Base-by-base conservation (phyloP, 306 rosid species). In the Alnus glutinosa region DNA sequence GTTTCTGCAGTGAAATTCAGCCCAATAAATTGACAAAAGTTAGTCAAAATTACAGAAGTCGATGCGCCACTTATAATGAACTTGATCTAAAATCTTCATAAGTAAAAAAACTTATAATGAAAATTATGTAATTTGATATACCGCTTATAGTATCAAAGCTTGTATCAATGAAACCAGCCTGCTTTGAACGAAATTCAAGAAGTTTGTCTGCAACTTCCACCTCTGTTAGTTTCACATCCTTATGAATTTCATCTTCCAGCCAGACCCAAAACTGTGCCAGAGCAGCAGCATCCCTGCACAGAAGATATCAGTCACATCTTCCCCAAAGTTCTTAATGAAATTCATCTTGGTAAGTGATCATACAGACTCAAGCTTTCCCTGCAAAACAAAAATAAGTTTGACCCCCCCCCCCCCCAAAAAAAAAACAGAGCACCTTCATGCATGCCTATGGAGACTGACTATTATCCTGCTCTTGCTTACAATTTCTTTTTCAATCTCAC, bases 141-240 rank as follows among this genome's bases (percentile, higher is more conserved):
- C 90, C 98, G 80, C 98, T 92, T 66, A 95, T 95, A 67, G 98
- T 95, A 77, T 95, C 98, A 81, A 95, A 95, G 89, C 98, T 95
- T 75, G 96, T 92, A 83, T 87, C 98, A 52, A 95, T 75, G 87
- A 95, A 95, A 83, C 98, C 98, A 82, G 83, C 90, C 85, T 91
- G 98, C 75, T 77, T 91, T 37, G 91, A 86, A 80, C 97, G 98
- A 79, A 95, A 91, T 83, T 92, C 97, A 23, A 95, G 91, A 81
- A 95, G 96, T 82, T 90, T 91, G 81, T 92, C 92, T 44, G 98
- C 88, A 85, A 88, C 98, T 37, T 91, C 93, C 73, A 89, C 91
- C 86, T 95, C 98, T 30, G 94, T 88, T 58, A 92, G 69, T 89
- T 80, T 81, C 79, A 85, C 84, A 47, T 81, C 83, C 39, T 86